A percentile compares a stretch with the other conserved stretches of the same genome.
Evolutionary conservation across 2,329 filamentous ascomycete species (phyloP).

Genomic region (Aspergillus sojae): DNA sequence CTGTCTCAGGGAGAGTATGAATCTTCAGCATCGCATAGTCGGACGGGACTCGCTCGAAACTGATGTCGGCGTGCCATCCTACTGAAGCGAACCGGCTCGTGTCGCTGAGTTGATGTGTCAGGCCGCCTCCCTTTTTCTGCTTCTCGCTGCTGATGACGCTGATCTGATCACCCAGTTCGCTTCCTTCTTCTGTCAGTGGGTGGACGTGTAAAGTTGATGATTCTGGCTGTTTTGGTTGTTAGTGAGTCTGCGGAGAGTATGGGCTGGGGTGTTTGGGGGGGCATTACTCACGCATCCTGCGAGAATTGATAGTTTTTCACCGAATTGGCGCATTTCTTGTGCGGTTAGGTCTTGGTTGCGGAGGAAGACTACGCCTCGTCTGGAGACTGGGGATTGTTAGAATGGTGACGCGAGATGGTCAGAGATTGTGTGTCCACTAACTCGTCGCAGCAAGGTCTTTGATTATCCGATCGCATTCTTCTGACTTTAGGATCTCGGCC

Average conservation of each 20-base stretch:
- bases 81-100: constrained; percentile 47
- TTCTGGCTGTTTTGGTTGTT: constrained; percentile 43
- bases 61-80: constrained; percentile 63
- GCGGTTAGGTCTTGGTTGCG: constrained; percentile 63
- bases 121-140: constrained; percentile 47
- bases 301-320: constrained; percentile 47
- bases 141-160: constrained; percentile 65
- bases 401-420: not conserved
- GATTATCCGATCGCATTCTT: constrained; percentile 64
- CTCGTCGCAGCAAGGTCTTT: constrained; percentile 68
- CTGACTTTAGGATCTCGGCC: constrained; percentile 58
- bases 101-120: constrained; percentile 34
- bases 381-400: constrained; percentile 56
- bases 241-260: not conserved
- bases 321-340: constrained; percentile 63
- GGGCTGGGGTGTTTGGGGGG: no score
- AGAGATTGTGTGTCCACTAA: constrained; percentile 43
- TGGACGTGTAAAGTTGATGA: constrained; percentile 62
- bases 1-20: constrained; percentile 57
- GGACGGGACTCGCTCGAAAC: constrained; percentile 64
- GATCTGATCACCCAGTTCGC: constrained; percentile 62
- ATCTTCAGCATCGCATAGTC: constrained; percentile 66
- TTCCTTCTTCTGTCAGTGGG: constrained; percentile 59
- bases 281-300: constrained; percentile 44
- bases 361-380: constrained; percentile 71